phyloP scores from a whole-genome alignment of 1,284 basidiomycete species.

The Rhodotorula sp. region DNA sequence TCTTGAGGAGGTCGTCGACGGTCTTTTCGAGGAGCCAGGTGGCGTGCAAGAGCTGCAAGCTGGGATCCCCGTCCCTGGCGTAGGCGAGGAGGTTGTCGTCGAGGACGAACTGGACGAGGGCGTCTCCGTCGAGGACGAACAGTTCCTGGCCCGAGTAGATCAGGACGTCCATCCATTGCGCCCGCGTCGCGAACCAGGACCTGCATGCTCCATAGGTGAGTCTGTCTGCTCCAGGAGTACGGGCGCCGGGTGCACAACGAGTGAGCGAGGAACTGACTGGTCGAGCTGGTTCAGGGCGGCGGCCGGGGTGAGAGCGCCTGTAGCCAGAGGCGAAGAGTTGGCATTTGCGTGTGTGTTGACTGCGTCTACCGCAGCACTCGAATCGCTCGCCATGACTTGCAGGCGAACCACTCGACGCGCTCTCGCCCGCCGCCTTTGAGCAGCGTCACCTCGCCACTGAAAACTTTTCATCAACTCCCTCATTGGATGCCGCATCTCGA shows the following conservation, averaged over 20 bases:
- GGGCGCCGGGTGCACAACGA: neutral
- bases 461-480: neutral
- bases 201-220: neutral
- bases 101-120: slow-evolving; percentile 60
- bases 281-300: slow-evolving; percentile 3
- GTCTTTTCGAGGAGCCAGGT: slow-evolving; percentile 57
- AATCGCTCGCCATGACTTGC: slow-evolving; percentile 1
- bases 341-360: neutral
- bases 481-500: too few relatives aligned
- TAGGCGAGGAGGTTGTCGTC: slow-evolving; percentile 61
- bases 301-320: neutral
- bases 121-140: slow-evolving; percentile 69
- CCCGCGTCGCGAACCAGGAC: slow-evolving; percentile 32
- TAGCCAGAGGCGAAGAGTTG: neutral
- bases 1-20: slow-evolving; percentile 56
- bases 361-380: neutral
- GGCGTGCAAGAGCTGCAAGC: slow-evolving; percentile 65
- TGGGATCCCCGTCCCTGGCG: slow-evolving; percentile 54
- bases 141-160: slow-evolving; percentile 66
- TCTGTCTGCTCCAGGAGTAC: neutral
- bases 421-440: neutral
- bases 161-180: slow-evolving; percentile 65
- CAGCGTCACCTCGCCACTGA: neutral
- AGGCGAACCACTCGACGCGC: neutral
- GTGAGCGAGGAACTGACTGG: neutral